Evolutionary conservation across 176 grass and related monocot genomes (phyloP), one percentile per base, ranked within the genome.

Genomic region (Poa annua): DNA sequence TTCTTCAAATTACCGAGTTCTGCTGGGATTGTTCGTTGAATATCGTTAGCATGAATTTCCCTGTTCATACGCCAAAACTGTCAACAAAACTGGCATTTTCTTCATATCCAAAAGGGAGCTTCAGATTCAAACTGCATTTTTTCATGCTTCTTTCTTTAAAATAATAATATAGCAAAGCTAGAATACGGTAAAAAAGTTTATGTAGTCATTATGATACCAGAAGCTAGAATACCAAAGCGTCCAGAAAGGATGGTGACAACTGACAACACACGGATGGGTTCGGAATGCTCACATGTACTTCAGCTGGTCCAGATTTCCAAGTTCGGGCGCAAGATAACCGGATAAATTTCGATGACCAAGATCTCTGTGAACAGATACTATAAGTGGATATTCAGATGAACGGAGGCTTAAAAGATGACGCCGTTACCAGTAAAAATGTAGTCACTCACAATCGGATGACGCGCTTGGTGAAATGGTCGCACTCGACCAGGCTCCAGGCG

Each of bases 291-390:
- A 71, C 68, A 71, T 47, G 44, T 71, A 71, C 14, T 26, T 13
- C 16, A 71, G 68, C 68, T 44, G 39, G 68, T 71, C 68, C 12
- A 71, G 12, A 14, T 71, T 48, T 3, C 68, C 68, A 4, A 71
- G 41, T 14, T 71, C 68, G 6, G 68, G 68, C 12, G 21, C n/a
- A 15, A 71, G 41, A 71, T 2, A 41, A 47, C 68, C 68, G 21
- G 68, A 26, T 24, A 71, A 24, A 4, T 71, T 71, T 14, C 3
- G 12, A 15, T 16, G 3, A 45, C 41, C 11, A 47, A 71, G 21
- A 48, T 71, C 41, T 47, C 68, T 71, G 68, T 69, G 10, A 41
- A 69, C 54, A 57, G 54, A 57, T 21, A 44, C 6, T 48, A 49
- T 49, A 49, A 49, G 12, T 49, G 14, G 22, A 57, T 57, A 57